Evolutionary conservation across 768 basidiomycete species (phyloP).

Genomic region (Pisolithus orientalis): DNA sequence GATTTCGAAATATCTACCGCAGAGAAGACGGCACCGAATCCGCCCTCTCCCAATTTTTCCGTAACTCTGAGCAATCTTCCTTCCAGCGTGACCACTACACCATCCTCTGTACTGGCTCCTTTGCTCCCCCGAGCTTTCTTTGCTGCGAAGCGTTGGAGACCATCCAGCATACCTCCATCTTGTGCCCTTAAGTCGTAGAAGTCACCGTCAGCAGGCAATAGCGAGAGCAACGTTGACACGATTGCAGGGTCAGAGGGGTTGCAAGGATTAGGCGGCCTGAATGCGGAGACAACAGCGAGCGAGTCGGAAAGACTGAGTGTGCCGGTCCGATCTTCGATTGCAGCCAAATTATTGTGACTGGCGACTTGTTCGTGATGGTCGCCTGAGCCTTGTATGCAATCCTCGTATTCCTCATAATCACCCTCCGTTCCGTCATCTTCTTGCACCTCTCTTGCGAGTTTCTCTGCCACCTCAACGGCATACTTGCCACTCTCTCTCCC

Average conservation of each 20-base stretch:
- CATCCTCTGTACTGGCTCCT: conserved; percentile 31
- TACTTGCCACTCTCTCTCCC: conserved; percentile 31
- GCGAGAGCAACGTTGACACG: conserved; percentile 56
- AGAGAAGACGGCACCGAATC: conserved; percentile 94
- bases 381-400: not conserved
- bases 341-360: conserved; percentile 17
- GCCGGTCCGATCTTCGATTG: conserved; percentile 56
- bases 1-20: conserved; percentile 51
- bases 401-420: conserved; percentile 13
- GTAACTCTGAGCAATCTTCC: conserved; percentile 62
- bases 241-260: conserved; percentile 73
- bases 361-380: not conserved
- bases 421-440: conserved; percentile 19
- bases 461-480: conserved; percentile 51
- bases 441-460: conserved; percentile 45
- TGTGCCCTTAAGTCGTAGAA: conserved; percentile 54
- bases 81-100: conserved; percentile 53
- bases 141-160: conserved; percentile 67
- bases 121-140: conserved; percentile 29
- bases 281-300: conserved; percentile 52
- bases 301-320: conserved; percentile 61
- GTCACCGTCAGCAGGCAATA: conserved; percentile 51
- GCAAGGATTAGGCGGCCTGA: conserved; percentile 81
- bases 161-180: conserved; percentile 55
- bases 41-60: conserved; percentile 94